phyloP scores from a whole-genome alignment of 371 early-diverging fungal genomes.

The Apophysomyces variabilis region DNA sequence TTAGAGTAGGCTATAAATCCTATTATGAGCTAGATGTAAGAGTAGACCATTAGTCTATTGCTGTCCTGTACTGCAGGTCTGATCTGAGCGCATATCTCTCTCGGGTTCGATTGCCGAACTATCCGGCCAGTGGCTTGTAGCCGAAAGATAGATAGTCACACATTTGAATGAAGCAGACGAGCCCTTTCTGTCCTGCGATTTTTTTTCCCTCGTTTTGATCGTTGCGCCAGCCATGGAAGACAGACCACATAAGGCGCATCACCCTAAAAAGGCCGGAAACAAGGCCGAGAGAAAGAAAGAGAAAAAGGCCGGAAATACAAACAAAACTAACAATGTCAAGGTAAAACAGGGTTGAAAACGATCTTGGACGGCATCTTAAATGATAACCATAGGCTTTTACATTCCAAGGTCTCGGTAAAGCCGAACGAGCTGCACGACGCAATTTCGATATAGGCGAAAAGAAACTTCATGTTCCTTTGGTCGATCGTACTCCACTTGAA shows the following conservation, averaged over 20 bases:
- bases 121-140: neutral
- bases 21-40: no score
- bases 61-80: no score
- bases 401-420: slow-evolving; percentile 74
- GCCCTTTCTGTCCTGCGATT: slow-evolving; percentile 3
- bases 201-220: slow-evolving; percentile 3
- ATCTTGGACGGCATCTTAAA: neutral
- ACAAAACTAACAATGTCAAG: slow-evolving; percentile 90
- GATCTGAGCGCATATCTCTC: neutral
- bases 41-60: no score
- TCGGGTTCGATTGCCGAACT: no score
- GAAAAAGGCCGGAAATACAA: slow-evolving; percentile 64
- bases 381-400: slow-evolving; percentile 75
- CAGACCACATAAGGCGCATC: slow-evolving; percentile 81
- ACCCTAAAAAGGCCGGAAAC: slow-evolving; percentile 82
- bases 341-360: slow-evolving; percentile 33
- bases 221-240: slow-evolving; percentile 47
- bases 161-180: slow-evolving; percentile 4
- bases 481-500: slow-evolving; percentile 92
- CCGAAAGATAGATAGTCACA: slow-evolving; percentile 10
- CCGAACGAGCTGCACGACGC: slow-evolving; percentile 80
- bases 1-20: no score
- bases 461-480: slow-evolving; percentile 93
- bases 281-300: slow-evolving; percentile 84
- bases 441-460: slow-evolving; percentile 90